These are phyloP conservation scores for Curvularia lunata DNA, from an alignment of 2,329 filamentous ascomycete species.

Conservation along the genomic window DNA sequence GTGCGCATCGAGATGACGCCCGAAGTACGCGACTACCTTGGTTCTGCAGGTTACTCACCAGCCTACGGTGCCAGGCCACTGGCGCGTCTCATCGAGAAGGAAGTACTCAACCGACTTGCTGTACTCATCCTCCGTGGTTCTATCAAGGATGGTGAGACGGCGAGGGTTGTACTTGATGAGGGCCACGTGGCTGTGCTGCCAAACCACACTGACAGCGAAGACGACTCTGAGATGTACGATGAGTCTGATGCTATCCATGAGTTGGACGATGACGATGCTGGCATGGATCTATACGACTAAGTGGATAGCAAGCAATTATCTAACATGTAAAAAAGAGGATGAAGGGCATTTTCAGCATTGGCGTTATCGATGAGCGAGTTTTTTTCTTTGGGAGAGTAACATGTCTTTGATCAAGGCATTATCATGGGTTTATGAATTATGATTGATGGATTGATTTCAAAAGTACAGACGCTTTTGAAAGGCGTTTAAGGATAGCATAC, in stretches of 20 bases:
- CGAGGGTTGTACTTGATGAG: conserved; percentile 77
- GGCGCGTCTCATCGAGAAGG: conserved; percentile 90
- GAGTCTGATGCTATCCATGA: conserved; percentile 79
- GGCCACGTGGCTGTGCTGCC: conserved; percentile 81
- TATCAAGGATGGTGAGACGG: conserved; percentile 84
- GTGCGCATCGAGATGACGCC: conserved; percentile 81
- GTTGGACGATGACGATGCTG: conserved; percentile 58
- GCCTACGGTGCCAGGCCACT: conserved; percentile 93
- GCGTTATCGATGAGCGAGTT: conserved; percentile 16
- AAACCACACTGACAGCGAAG: conserved; percentile 77
- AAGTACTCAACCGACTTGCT: conserved; percentile 91
- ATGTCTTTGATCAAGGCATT: conserved; percentile 6
- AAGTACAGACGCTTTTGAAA: conserved; percentile 4
- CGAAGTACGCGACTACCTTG: conserved; percentile 92
- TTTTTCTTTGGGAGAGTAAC: not conserved
- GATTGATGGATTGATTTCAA: conserved; percentile 10
- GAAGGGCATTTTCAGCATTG: conserved; percentile 16
- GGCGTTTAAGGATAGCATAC: conserved; percentile 6
- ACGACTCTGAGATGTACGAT: conserved; percentile 76
- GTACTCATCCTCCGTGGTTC: conserved; percentile 87
- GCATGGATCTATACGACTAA: conserved; percentile 73
- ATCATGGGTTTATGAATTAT: conserved; percentile 12
- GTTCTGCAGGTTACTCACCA: conserved; percentile 88
- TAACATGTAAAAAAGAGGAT: not conserved
- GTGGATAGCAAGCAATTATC: not conserved